Percentiles rank a stretch among this genome's conserved stretches.
Evolutionary conservation across 1,284 basidiomycete species (phyloP).

Genomic region (Blastosporella zonata): DNA sequence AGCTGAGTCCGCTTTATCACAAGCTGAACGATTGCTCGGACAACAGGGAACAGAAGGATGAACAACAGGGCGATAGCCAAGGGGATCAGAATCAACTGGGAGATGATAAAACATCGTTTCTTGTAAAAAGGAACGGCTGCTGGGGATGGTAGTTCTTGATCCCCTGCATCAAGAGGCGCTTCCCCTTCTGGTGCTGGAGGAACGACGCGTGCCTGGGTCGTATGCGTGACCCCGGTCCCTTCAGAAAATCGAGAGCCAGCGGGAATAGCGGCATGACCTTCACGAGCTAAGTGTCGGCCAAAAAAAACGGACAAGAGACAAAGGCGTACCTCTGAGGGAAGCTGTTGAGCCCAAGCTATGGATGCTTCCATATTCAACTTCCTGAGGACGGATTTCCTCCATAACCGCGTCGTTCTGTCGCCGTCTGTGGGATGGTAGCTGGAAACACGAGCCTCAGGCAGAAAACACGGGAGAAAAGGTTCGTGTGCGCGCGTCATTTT

Average conservation of each 20-base stretch:
- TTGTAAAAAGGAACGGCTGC: constrained; percentile 35
- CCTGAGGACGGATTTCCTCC: constrained; percentile 39
- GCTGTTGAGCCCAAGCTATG: constrained; percentile 35
- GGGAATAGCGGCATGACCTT: constrained; percentile 37
- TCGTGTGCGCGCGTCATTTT: constrained; percentile 10
- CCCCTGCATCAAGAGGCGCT: constrained; percentile 4
- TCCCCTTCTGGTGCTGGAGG: constrained; percentile 2
- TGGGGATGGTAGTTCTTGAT: constrained; percentile 17
- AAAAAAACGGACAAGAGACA: not conserved
- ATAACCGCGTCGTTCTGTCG: constrained; percentile 31
- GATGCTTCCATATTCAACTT: constrained; percentile 25
- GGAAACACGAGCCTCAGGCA: constrained; percentile 15
- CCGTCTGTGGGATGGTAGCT: constrained; percentile 11
- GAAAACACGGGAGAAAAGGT: constrained; percentile 16
- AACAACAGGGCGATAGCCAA: constrained; percentile 61
- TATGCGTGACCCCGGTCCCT: constrained; percentile 18
- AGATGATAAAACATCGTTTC: constrained; percentile 38
- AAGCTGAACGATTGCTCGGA: constrained; percentile 60
- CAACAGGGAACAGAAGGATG: constrained; percentile 61
- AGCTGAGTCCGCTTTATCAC: constrained; percentile 54
- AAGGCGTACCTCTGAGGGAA: constrained; percentile 36
- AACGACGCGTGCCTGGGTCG: constrained; percentile 30
- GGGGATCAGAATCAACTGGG: constrained; percentile 47
- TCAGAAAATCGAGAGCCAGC: constrained; percentile 34
- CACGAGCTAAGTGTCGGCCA: not conserved